Evolutionary conservation across 768 basidiomycete species (phyloP).

Genomic region (Crepidotus variabilis): DNA sequence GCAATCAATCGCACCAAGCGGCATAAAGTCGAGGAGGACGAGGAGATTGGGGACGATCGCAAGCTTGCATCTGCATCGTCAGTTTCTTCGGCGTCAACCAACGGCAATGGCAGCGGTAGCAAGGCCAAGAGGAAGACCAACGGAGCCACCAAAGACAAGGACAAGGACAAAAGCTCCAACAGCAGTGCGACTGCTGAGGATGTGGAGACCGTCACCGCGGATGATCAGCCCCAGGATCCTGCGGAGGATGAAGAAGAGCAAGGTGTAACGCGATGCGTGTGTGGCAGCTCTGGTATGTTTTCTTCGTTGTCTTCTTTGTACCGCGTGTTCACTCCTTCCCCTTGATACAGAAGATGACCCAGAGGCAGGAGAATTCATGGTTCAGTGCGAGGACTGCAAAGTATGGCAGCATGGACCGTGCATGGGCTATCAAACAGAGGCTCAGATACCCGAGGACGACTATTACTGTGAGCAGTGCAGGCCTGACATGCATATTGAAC

Average conservation of each 20-base stretch:
- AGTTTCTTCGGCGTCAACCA: conserved; percentile 27
- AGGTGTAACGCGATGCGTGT: conserved; percentile 79
- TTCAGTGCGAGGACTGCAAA: conserved; percentile 94
- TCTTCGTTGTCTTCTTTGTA: neutral
- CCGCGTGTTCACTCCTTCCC: conserved; percentile 7
- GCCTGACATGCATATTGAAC: conserved; percentile 79
- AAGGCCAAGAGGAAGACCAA: conserved; percentile 54
- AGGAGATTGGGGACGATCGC: conserved; percentile 56
- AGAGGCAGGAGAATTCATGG: conserved; percentile 93
- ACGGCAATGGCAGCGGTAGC: conserved; percentile 24
- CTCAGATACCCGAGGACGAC: conserved; percentile 67
- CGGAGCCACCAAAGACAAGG: conserved; percentile 47
- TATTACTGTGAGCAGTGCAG: conserved; percentile 95
- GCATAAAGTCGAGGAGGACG: conserved; percentile 70
- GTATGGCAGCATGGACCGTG: conserved; percentile 98
- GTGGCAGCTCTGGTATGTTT: conserved; percentile 70
- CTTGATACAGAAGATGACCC: conserved; percentile 59
- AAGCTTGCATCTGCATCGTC: conserved; percentile 38
- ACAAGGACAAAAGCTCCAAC: conserved; percentile 37
- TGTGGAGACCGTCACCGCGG: conserved; percentile 21
- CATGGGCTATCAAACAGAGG: conserved; percentile 86
- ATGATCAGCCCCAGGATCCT: conserved; percentile 36
- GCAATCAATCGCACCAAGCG: conserved; percentile 50
- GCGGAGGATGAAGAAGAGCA: conserved; percentile 61
- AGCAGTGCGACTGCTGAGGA: conserved; percentile 22